Base-by-base conservation (phyloP, 208 protist genomes). In the Phytomonas francai region DNA sequence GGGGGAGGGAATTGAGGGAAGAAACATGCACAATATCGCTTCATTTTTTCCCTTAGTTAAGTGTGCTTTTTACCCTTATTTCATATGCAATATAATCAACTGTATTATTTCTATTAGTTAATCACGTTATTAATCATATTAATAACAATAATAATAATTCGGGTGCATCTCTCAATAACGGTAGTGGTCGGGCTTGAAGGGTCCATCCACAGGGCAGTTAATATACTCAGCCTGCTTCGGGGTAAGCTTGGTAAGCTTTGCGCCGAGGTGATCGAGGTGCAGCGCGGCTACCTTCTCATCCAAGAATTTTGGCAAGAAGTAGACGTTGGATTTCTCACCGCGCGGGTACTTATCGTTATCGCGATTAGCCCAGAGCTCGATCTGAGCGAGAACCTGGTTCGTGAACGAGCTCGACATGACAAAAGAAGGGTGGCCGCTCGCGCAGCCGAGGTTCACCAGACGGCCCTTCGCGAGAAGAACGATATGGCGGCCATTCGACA, bases 341-440 rank as follows among this genome's bases (percentile, higher is more conserved):
- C 88, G 65, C 36, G 87, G 81, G 85, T 99, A 99, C 87, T 98
- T 98, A 71, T 77, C 87, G 59, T 61, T 85, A 63, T 96, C 74
- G 56, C 88, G 89, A 73, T 98, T 91, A 36, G 78, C 95, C 97
- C 97, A 99, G 22, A 99, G 92, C 68, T 98, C 97, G 68, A 99
- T 96, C 89, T 99, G 98, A 33, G 98, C 98, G 14, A 99, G 85
- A 67, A 98, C 97, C 93, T 99, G 98, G 90, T 99, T 99, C 67
- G 94, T 97, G 97, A 99, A 99, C 39, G 98, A 99, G 93, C 88
- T 98, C 56, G 96, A 99, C 98, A 99, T 99, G 67, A 99, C 98
- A 74, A 99, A 99, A n/a, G 94, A 98, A 34, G 98, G 98, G 84
- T 99, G 98, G 71, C 98, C 98, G 74, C 87, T 99, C 79, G 98